Evolutionary conservation across 345 rosid species (phyloP), one percentile per base, ranked within the genome.

Genomic region (Lepidium aucheri): DNA sequence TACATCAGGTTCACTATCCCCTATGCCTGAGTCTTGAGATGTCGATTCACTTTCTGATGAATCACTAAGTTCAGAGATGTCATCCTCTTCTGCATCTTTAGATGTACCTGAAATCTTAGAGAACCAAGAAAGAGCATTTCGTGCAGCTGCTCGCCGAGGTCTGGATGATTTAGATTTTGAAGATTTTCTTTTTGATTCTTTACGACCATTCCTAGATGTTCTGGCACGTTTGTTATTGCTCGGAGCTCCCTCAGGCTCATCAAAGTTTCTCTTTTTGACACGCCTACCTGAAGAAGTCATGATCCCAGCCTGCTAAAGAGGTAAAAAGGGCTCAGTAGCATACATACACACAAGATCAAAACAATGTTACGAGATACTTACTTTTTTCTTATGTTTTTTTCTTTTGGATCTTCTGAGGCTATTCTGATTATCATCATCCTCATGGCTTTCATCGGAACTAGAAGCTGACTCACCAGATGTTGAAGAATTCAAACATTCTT

Each of bases 141-240:
- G 89, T 39, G 99, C 97, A 67, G 97, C 97, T 59, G 89, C 95
- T 77, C 99, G 83, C 71, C 81, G 91, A 65, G 99, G 99, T 81
- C 99, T 83, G 40, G 77, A 81, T 50, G 82, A 81, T 78, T 85
- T 87, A 17, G 82, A 84, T 79, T 74, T 78, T 60, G 96, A 84
- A 70, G 85, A 79, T 69, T 78, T 86, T 72, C 67, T 82, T 71
- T 74, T 83, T 11, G 77, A 79, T 67, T 66, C 74, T 77, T 83
- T 88, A 44, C 75, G 74, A 54, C 79, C 87, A 76, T 67, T 82
- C 77, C 74, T 82, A 64, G 80, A 76, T 74, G 87, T 87, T 76
- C 77, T 80, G 43, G 52, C 35, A 38, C 64, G 80, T 36, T 78
- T 82, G 77, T 68, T 74, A 71, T 80, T 78, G 40, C 73, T 53